Base-by-base conservation (phyloP, 176 grass and related monocot species). In the Bonia amplexicaulis region DNA sequence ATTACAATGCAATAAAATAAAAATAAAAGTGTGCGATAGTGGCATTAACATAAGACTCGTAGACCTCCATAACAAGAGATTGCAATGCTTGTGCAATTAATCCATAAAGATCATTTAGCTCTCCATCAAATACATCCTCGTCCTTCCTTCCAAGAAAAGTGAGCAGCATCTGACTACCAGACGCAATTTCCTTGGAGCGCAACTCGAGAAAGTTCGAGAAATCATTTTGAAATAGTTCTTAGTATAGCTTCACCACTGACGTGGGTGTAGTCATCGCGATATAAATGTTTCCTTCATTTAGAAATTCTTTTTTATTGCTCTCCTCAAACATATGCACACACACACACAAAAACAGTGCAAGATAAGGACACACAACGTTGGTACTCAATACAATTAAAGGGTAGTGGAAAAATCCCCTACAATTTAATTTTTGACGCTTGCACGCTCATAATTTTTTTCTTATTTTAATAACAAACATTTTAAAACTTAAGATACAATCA, bases 101-200 rank as follows among this genome's bases (percentile, higher is more conserved):
- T 19, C 45, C 81, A 0, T 20, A 84, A 41, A 74, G 4, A 53
- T 52, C 12, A 7, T 63, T 63, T 15, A 60, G 45, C 2, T 84
- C 71, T 74, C 29, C 82, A 41, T 9, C 11, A 16, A 53, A 26
- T 9, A 75, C 29, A 15, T 74, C 26, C 1, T 52, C 33, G 2
- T 77, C 22, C 69, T 84, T 87, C 17, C 83, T 91, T 16, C 80
- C 92, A 0, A 80, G 4, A 72, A 89, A 84, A 15, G 86, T 73
- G 20, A 94, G 26, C 17, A 91, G n/a, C 84, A 94, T 91, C 33
- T n/a, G 65, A 0, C 92, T 89, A 5, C 80, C 62, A 94, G 79
- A n/a, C n/a, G n/a, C n/a, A n/a, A n/a, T n/a, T 76, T 94, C 92
- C 20, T 82, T 29, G 0, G 15, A n/a, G 6, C 92, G 89, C 7